Evolutionary conservation across 257 asterid genomes (phyloP).

Genomic region (Asclepias syriaca): DNA sequence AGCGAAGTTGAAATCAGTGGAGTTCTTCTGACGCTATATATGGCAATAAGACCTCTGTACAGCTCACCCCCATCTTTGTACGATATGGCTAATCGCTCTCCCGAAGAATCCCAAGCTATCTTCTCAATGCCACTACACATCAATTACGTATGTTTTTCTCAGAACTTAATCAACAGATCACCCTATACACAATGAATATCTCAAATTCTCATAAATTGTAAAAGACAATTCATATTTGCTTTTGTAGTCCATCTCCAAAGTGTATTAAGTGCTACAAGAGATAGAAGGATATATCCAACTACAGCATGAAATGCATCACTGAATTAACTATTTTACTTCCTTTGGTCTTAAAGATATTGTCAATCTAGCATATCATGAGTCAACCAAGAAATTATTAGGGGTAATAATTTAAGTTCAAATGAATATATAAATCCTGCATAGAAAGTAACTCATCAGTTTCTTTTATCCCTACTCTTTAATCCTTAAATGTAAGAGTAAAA

Average conservation of each 20-base stretch:
- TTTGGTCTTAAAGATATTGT: no score
- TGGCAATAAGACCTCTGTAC: constrained; percentile 82
- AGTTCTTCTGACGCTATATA: constrained; percentile 80
- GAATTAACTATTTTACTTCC: neutral
- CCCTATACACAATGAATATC: neutral
- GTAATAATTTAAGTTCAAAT: no score
- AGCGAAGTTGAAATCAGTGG: constrained; percentile 81
- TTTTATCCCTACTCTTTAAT: no score
- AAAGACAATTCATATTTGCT: neutral
- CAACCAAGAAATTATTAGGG: no score
- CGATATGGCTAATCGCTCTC: constrained; percentile 91
- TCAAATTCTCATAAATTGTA: neutral
- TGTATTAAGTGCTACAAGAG: neutral
- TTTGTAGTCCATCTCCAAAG: neutral
- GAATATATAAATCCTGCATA: no score
- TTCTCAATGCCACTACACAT: constrained; percentile 65
- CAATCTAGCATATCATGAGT: no score
- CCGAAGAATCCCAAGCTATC: constrained; percentile 98
- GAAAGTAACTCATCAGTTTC: no score
- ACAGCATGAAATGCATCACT: neutral
- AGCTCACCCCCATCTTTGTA: constrained; percentile 74
- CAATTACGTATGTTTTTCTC: neutral
- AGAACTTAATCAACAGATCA: neutral
- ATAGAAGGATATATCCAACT: neutral
- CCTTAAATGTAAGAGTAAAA: no score